These are phyloP conservation scores for Leccinum pachyderme DNA, from an alignment of 1,284 basidiomycete genomes.

Conservation along the genomic window DNA sequence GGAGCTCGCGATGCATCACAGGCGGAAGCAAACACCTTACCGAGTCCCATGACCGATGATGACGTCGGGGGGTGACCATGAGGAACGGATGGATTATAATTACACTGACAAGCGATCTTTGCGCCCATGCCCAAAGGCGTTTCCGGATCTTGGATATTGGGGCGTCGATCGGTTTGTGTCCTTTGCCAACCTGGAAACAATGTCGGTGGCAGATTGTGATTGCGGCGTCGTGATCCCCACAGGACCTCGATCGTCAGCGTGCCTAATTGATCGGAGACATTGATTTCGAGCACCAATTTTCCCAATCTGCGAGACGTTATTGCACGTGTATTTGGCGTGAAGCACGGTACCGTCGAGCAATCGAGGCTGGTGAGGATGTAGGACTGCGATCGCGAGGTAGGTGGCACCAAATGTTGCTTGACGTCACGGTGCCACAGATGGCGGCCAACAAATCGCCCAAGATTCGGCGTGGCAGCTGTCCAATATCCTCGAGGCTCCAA, in stretches of 20 bases:
- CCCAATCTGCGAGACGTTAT: background rate
- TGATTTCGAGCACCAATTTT: background rate
- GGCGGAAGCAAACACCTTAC: background rate
- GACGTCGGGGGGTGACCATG: slow-evolving; percentile 6
- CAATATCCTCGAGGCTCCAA: background rate
- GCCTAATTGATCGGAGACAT: background rate
- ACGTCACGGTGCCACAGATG: background rate
- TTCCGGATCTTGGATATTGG: slow-evolving; percentile 9
- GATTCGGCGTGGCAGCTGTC: background rate
- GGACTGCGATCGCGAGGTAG: background rate
- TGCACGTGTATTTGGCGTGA: background rate
- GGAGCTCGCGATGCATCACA: background rate
- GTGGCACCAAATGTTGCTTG: background rate
- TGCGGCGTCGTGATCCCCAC: background rate
- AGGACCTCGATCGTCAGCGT: background rate
- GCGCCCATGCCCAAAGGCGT: background rate
- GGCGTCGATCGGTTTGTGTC: background rate
- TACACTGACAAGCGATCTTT: background rate
- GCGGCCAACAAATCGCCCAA: background rate
- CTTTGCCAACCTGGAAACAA: background rate
- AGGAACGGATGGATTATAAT: background rate
- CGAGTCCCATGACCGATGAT: slow-evolving; percentile 6
- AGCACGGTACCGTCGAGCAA: background rate
- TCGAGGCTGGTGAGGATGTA: background rate
- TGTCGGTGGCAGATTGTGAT: background rate